phyloP scores from a whole-genome alignment of 352 stramenopile genomes.

The Phytopythium boreale region DNA sequence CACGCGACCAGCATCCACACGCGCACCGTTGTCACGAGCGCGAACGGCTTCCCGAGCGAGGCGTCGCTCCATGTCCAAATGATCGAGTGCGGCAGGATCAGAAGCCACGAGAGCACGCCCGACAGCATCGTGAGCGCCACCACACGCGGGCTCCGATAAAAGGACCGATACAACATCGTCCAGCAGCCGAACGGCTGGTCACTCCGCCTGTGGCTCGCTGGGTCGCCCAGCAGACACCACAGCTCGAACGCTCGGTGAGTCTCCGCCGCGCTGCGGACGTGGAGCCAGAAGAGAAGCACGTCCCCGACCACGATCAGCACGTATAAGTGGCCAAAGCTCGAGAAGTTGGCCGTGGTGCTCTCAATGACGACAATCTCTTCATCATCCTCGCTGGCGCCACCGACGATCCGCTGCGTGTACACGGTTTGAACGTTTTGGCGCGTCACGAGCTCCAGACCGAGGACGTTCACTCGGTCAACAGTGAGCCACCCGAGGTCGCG shows the following conservation, averaged over 20 bases:
- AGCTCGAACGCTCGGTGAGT: conserved; percentile 30
- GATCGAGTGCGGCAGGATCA: conserved; percentile 40
- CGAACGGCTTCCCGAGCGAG: conserved; percentile 18
- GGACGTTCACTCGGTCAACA: conserved; percentile 40
- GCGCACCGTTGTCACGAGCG: conserved; percentile 32
- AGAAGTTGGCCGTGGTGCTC: conserved; percentile 38
- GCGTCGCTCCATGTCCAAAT: conserved; percentile 41
- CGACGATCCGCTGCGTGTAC: conserved; percentile 20
- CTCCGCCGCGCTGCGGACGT: conserved; percentile 32
- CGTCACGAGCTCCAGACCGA: conserved; percentile 51
- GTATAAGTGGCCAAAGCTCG: conserved; percentile 53
- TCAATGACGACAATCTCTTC: conserved; percentile 23
- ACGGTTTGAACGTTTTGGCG: conserved; percentile 37
- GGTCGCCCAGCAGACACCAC: conserved; percentile 15
- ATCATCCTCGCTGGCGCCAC: conserved; percentile 6
- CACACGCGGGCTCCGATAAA: conserved; percentile 44
- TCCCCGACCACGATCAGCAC: conserved; percentile 39
- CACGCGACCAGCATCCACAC: conserved; percentile 52
- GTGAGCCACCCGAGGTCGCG: conserved; percentile 37
- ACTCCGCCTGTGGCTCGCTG: conserved; percentile 9
- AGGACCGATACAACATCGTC: conserved; percentile 45
- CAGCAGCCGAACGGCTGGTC: conserved; percentile 27
- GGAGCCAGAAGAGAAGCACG: conserved; percentile 23
- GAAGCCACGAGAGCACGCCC: conserved; percentile 44
- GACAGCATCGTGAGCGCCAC: conserved; percentile 40